Evolutionary conservation across 2,329 filamentous ascomycete species (phyloP).

Genomic region (Cordyceps pruinosa): DNA sequence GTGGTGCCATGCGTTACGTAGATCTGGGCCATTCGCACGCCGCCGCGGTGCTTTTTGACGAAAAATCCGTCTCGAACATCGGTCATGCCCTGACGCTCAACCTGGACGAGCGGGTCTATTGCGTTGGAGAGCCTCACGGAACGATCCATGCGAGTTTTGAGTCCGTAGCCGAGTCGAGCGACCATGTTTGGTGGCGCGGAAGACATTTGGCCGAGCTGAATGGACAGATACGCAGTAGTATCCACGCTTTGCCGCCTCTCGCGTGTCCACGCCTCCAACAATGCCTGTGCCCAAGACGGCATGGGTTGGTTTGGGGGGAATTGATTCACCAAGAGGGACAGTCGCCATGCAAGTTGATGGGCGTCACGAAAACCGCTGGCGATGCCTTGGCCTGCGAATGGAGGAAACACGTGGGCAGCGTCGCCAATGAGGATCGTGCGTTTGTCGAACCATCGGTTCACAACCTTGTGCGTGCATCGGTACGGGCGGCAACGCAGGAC

Average conservation of each 20-base stretch:
- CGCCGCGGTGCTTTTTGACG: not conserved
- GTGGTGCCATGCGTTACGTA: not conserved
- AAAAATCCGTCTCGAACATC: constrained; percentile 12
- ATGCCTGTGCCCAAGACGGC: not conserved
- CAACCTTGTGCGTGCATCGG: constrained; percentile 36
- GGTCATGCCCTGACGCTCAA: constrained; percentile 13
- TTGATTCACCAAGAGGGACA: constrained; percentile 14
- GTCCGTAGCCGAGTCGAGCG: not conserved
- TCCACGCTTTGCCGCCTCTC: constrained; percentile 19
- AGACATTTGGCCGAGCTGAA: not conserved
- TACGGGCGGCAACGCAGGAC: constrained; percentile 36
- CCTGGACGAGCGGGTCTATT: constrained; percentile 2
- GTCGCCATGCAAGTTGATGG: constrained; percentile 27
- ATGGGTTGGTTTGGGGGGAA: not conserved
- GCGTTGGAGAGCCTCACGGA: not conserved
- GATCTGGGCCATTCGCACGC: constrained; percentile 12
- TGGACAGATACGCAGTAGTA: constrained; percentile 3
- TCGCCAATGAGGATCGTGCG: constrained; percentile 40
- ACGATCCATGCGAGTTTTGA: constrained; percentile 10
- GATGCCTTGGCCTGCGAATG: constrained; percentile 35
- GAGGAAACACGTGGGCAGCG: constrained; percentile 45
- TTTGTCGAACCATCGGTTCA: constrained; percentile 38
- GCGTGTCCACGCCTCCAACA: constrained; percentile 14
- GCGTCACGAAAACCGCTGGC: constrained; percentile 30
- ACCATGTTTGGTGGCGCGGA: constrained; percentile 1